Percentiles rank a stretch among this genome's conserved stretches.
phyloP scores from a whole-genome alignment of 2,329 filamentous ascomycete species.

The Xylariales sp. region DNA sequence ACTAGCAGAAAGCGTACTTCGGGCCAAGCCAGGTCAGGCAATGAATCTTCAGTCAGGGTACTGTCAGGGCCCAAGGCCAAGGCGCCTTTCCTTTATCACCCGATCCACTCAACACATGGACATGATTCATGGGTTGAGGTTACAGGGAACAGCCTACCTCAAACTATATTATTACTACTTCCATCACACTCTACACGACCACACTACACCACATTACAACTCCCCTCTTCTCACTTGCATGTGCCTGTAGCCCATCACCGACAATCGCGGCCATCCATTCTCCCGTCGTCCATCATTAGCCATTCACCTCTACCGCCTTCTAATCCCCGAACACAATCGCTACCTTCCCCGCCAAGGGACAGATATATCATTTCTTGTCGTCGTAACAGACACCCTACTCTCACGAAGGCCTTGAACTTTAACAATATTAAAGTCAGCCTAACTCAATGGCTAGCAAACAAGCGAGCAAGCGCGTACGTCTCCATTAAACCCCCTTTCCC shows the following conservation, averaged over 20 bases:
- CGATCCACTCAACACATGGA: conserved; percentile 16
- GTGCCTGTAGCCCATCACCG: conserved; percentile 7
- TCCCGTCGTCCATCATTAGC: conserved; percentile 6
- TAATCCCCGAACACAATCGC: not conserved
- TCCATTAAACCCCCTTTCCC: not conserved
- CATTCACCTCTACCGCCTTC: not conserved
- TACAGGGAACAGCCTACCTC: conserved; percentile 18
- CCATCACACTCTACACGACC: not conserved
- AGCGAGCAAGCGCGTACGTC: conserved; percentile 75
- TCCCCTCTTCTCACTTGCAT: conserved; percentile 19
- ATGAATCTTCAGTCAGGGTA: not conserved
- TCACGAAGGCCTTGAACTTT: conserved; percentile 27
- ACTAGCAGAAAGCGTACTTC: no score
- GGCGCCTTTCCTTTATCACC: conserved; percentile 5
- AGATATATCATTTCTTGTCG: conserved; percentile 20
- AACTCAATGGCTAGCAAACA: conserved; percentile 79
- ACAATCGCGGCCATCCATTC: not conserved
- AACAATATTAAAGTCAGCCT: conserved; percentile 30
- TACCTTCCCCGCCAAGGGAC: conserved; percentile 7
- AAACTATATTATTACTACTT: not conserved
- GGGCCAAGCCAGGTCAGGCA: conserved; percentile 6
- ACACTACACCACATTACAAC: not conserved
- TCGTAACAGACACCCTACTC: conserved; percentile 37
- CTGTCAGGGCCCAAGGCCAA: conserved; percentile 1
- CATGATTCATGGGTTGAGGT: conserved; percentile 16